Evolutionary conservation across 148 eudicot genomes (phyloP), one percentile per base, ranked within the genome.

Genomic region (Silene latifolia): DNA sequence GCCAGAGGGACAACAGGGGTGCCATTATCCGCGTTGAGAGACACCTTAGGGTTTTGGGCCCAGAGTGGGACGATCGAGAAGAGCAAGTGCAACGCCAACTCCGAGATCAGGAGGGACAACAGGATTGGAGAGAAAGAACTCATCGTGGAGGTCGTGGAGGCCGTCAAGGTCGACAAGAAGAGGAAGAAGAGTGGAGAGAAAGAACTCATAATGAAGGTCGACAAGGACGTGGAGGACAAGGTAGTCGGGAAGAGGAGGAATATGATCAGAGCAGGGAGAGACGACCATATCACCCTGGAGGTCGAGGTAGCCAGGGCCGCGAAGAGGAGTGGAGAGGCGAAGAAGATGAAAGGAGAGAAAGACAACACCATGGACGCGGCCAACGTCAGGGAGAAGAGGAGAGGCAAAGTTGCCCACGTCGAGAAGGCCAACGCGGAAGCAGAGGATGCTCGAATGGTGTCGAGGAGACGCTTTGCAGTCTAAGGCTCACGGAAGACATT

Each of bases 1-100:
- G 89, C 6, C 76, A 60, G 24, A 20, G 84, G 2, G 89, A 90
- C 62, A 2, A 65, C 44, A 84, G 90, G 61, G 92, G 95, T 51
- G 53, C 48, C 19, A 88, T 90, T 19, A 78, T 90, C 32, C 77
- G 75, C 0, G 92, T 84, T 0, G 81, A 84, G 56, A 76, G 65
- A 4, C 80, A 72, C 8, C 72, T 87, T 11, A 15, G 74, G 58
- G 4, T 83, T 11, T 46, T 82, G 7, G 32, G 42, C 76, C 88
- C 88, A 0, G 82, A 82, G 29, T 62, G 29, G 47, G 78, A 81
- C 42, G 78, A 81, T 39, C 77, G 71, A 21, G 87, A 80, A 39
- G 78, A 86, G 67, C 5, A 59, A 8, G 17, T 5, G 4, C 74
- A 58, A 1, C 59, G 9, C 18, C 69, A 18, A 48, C 15, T 1